Evolutionary conservation across 2,329 filamentous ascomycete species (phyloP), one percentile per base, ranked within the genome.

Genomic region (Pseudogymnoascus sp.): DNA sequence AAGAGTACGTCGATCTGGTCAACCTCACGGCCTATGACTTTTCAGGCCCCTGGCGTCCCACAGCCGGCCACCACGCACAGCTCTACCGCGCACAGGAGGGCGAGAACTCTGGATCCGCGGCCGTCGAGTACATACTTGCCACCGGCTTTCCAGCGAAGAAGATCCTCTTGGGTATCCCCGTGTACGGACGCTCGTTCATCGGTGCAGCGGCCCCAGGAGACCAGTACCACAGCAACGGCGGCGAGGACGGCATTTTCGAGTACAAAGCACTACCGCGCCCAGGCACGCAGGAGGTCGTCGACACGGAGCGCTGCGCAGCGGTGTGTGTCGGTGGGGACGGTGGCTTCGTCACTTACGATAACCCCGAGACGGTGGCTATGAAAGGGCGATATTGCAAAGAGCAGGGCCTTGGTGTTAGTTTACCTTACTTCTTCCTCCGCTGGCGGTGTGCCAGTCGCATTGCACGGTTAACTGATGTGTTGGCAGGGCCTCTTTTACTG

Each of bases 11-110:
- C 37, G 89, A 93, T 73, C 81, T 87, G 66, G 77, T 94, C 73
- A 93, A 93, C 73, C 77, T 94, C 37, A 91, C 89, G 83, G 84
- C 89, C 1, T 94, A 92, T 74, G 90, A 94, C 73, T 90, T 92
- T 70, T 85, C 83, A 25, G 89, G 90, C 1, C 79, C 84, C 3
- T 92, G 89, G 89, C 83, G 82, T 1, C 72, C 78, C 31, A 82
- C 81, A 63, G 84, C 84, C 53, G 90, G 89, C 5, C 88, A 93
- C 72, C 90, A 93, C 62, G 84, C 89, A 4, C 89, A 92, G 71
- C 82, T 94, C 1, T 90, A 86, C 70, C 78, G 84, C 1, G 81
- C 84, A 63, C 77, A 74, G 62, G 81, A 83, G 66, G 83, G 82
- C 66, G 82, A 87, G 66, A 78, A 83, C 1, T 91, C 87, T 1